Base-by-base conservation (phyloP, 768 basidiomycete genomes). In the Mycena venus region DNA sequence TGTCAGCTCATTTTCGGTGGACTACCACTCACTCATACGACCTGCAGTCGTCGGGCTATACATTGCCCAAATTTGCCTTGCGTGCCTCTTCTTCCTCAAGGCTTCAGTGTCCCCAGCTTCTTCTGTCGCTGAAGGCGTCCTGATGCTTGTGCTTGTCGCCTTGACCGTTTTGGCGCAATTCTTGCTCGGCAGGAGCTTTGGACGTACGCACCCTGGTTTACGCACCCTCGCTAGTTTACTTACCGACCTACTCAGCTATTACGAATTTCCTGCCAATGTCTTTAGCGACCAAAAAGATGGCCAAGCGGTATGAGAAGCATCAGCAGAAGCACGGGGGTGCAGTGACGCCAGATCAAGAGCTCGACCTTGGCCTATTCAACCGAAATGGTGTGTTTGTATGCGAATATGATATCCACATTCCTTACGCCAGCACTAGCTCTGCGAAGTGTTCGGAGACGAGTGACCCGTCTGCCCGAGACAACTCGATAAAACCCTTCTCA, bases 1-100 rank as follows among this genome's bases (percentile, higher is more conserved):
- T 74, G 12, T 72, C 17, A 10, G n/a, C 44, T 59, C 62, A 34
- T 11, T 82, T 82, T 71, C 27, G 53, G 80, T 74, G 82, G 36
- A 12, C n/a, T n/a, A n/a, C n/a, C n/a, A n/a, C n/a, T 34, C 56
- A 55, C 61, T 65, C 5, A 66, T 9, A 8, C 59, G 21, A 23
- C 12, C 5, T 56, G 21, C 78, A 92, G 84, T 94, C 77, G 90
- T 92, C 32, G 93, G 92, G 0, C 85, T 95, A 56, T 95, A 95
- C 80, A 91, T 94, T 78, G 90, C 92, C 78, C 90, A 94, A 78
- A 82, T 93, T 34, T 91, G 90, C 75, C 83, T 94, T 21, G 86
- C 88, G 8, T 91, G 90, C 21, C 85, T 94, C 12, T 93, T 94
- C 85, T 94, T 95, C 88, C 82, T 95, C 67, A 88, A 88, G 68